These are phyloP conservation scores for Vanilla planifolia DNA, from an alignment of 106 monocot species.

Conservation along the genomic window DNA sequence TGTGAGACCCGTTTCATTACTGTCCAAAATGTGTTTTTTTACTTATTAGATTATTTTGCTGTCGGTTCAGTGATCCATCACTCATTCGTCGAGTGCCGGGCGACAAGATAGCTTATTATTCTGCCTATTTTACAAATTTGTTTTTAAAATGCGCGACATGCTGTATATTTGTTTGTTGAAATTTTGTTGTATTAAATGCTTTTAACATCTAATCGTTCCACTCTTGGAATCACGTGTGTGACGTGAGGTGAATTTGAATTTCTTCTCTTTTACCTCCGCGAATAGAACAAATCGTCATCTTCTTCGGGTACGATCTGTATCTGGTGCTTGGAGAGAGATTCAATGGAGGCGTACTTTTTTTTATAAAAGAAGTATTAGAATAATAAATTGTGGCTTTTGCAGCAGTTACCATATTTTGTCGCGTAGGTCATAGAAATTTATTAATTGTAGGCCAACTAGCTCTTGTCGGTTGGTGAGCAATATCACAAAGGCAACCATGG, in stretches of 20 bases:
- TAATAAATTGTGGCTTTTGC: not conserved
- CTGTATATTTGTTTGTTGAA: no score
- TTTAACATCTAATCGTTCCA: no score
- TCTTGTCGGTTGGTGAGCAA: not conserved
- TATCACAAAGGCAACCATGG: not conserved
- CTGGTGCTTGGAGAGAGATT: not conserved
- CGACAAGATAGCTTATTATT: no score
- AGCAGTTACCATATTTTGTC: slow-evolving; percentile 1
- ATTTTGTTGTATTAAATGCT: no score
- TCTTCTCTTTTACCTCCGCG: no score
- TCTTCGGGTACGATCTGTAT: no score
- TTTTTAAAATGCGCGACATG: no score
- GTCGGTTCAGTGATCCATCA: not conserved
- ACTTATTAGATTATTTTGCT: not conserved
- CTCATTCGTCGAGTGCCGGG: not conserved
- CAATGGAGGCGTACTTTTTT: not conserved
- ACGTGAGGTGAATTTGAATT: no score
- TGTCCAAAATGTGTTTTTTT: not conserved
- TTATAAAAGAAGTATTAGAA: not conserved
- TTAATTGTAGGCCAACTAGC: not conserved
- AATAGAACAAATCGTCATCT: no score
- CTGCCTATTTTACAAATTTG: no score
- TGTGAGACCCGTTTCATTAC: not conserved
- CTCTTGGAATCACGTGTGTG: no score
- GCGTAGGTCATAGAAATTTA: not conserved